These are phyloP conservation scores for Kingdonia uniflora DNA, from an alignment of 164 flowering plant species.

Conservation along the genomic window DNA sequence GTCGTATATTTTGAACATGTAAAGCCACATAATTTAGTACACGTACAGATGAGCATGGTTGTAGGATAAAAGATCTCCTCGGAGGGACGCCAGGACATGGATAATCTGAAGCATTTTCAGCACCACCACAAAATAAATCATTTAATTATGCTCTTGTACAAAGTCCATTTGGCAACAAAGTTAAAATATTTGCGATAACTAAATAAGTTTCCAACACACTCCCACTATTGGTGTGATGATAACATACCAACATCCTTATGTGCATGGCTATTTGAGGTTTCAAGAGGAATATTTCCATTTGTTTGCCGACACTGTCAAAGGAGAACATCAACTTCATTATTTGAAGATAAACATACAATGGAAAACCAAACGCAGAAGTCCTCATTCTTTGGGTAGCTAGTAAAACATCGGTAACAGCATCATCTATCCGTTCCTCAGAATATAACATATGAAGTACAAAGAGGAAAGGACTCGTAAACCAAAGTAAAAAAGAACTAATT, in stretches of 20 bases:
- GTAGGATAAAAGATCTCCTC: conserved; percentile 24
- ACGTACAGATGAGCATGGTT: conserved; percentile 65
- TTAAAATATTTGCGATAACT: too few relatives aligned
- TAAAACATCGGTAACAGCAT: too few relatives aligned
- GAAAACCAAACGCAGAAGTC: too few relatives aligned
- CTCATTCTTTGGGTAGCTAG: too few relatives aligned
- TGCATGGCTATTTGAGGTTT: conserved; percentile 12
- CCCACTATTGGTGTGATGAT: neutral
- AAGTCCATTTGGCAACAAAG: too few relatives aligned
- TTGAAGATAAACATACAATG: conserved; percentile 19
- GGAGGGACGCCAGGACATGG: conserved; percentile 17
- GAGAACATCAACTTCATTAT: conserved; percentile 35
- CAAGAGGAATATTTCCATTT: conserved; percentile 12
- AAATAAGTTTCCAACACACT: too few relatives aligned
- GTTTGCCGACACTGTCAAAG: conserved; percentile 17
- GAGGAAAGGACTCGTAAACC: too few relatives aligned
- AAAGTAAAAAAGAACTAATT: too few relatives aligned
- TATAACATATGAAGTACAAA: too few relatives aligned
- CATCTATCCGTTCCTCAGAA: too few relatives aligned
- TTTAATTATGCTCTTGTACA: neutral
- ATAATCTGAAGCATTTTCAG: conserved; percentile 8
- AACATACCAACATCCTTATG: conserved; percentile 16
- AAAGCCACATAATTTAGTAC: neutral
- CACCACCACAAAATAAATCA: conserved; percentile 12
- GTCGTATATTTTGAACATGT: neutral